Conservation (phyloP, 495 filamentous ascomycete genomes). For the Friedmanniomyces simplex region DNA sequence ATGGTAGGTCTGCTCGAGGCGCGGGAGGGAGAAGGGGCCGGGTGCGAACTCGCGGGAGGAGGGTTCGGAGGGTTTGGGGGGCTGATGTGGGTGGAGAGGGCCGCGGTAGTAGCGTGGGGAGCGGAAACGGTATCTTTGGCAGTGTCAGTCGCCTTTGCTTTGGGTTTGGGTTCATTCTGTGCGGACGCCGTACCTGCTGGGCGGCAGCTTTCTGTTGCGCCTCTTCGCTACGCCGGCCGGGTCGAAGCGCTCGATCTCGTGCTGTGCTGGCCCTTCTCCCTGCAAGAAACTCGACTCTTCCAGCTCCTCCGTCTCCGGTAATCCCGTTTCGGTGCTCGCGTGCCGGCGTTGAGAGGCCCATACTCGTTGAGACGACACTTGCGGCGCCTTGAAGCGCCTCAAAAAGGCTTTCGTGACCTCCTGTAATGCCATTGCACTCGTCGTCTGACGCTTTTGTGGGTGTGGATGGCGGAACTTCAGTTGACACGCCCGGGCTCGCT, state of each 20-base stretch:
- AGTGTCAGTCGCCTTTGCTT: neutral
- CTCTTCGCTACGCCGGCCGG: slow-evolving; percentile 43
- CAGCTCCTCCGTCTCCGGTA: slow-evolving; percentile 21
- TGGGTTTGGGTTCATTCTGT: slow-evolving; percentile 18
- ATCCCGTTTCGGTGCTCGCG: slow-evolving; percentile 12
- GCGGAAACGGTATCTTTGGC: slow-evolving; percentile 74
- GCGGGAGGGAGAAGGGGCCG: slow-evolving; percentile 81
- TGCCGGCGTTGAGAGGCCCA: slow-evolving; percentile 24
- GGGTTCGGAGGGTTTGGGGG: slow-evolving; percentile 71
- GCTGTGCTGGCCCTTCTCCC: slow-evolving; percentile 26
- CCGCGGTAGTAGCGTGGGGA: slow-evolving; percentile 90
- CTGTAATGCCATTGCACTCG: slow-evolving; percentile 8
- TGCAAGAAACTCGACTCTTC: slow-evolving; percentile 33
- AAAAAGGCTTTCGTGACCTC: slow-evolving; percentile 18
- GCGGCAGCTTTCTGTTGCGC: slow-evolving; percentile 49
- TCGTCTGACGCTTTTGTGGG: neutral
- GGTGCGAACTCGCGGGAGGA: slow-evolving; percentile 81
- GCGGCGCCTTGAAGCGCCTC: slow-evolving; percentile 5
- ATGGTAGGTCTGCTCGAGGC: slow-evolving; percentile 82
- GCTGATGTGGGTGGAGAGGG: slow-evolving; percentile 82
- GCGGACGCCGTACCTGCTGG: slow-evolving; percentile 48
- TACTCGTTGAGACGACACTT: neutral
- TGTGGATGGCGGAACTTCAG: neutral
- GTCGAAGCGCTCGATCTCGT: slow-evolving; percentile 42
- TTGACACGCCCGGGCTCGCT: neutral